Percentiles rank a stretch among this genome's conserved stretches.
These are phyloP conservation scores for Breviolum minutum DNA, from an alignment of 73 alveolate species.

Conservation along the genomic window DNA sequence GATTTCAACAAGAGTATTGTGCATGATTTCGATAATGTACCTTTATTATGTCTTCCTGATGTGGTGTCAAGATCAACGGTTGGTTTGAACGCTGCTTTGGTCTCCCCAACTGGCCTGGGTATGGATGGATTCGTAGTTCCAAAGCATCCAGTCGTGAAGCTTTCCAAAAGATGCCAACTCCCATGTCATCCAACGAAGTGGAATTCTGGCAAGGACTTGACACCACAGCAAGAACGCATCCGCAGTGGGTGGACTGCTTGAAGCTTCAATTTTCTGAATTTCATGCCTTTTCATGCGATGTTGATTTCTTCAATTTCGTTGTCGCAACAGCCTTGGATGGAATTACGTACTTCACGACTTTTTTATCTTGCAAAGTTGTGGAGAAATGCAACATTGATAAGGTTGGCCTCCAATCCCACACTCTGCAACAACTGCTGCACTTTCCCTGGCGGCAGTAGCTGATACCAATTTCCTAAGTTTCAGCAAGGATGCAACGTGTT, in stretches of 20 bases:
- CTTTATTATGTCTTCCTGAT: not conserved
- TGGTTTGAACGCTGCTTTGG: not conserved
- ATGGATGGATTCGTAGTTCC: conserved; percentile 8
- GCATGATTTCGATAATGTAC: not conserved
- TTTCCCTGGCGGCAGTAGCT: conserved; percentile 1
- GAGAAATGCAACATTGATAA: too few relatives aligned
- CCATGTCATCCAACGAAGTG: conserved; percentile 38
- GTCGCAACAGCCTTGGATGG: too few relatives aligned
- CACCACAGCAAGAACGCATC: too few relatives aligned
- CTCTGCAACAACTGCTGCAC: conserved; percentile 1
- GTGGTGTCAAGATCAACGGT: not conserved
- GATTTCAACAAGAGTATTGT: not conserved
- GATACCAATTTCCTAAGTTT: conserved; percentile 32
- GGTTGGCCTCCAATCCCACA: conserved; percentile 28
- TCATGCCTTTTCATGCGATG: too few relatives aligned
- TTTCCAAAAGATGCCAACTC: conserved; percentile 60
- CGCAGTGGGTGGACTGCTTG: too few relatives aligned
- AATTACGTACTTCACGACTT: too few relatives aligned
- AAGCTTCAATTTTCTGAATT: too few relatives aligned
- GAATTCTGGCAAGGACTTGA: not conserved
- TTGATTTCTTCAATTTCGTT: not conserved
- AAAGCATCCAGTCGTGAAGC: conserved; percentile 1
- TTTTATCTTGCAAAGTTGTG: too few relatives aligned
- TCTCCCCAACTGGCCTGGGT: not conserved
- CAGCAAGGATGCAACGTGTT: not conserved